Percentiles rank a stretch among this genome's conserved stretches.
phyloP scores from a whole-genome alignment of 345 rosid genomes.

The Pelargonium nanum region DNA sequence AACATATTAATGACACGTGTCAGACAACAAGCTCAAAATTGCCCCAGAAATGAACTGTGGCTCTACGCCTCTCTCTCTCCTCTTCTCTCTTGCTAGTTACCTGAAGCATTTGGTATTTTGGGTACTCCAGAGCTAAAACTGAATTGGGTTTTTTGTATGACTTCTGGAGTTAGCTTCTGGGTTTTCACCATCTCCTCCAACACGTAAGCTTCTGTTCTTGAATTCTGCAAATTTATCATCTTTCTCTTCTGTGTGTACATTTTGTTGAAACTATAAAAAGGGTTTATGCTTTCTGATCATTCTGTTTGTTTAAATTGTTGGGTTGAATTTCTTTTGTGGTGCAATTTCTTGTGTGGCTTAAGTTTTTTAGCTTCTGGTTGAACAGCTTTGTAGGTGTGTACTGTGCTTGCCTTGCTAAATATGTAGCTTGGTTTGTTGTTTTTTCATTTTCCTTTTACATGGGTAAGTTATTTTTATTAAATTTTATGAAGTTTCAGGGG shows the following conservation, averaged over 20 bases:
- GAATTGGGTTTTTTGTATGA: not conserved
- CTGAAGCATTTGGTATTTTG: no score
- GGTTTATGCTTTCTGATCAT: conserved; percentile 1
- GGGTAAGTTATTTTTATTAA: not conserved
- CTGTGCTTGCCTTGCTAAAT: not conserved
- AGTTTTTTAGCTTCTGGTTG: not conserved
- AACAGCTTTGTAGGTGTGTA: not conserved
- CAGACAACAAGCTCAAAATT: no score
- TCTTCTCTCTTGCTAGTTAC: no score
- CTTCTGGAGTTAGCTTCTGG: conserved; percentile 10
- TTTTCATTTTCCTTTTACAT: not conserved
- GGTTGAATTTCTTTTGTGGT: not conserved
- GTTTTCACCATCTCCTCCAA: conserved; percentile 8
- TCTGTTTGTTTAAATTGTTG: not conserved
- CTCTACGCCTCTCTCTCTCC: not conserved
- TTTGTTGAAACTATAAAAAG: not conserved
- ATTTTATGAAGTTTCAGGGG: not conserved
- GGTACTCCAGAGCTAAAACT: not conserved
- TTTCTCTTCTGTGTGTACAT: not conserved
- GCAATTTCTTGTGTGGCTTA: not conserved
- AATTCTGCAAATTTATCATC: not conserved
- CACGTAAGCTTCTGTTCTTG: conserved; percentile 17
- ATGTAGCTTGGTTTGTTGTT: not conserved
- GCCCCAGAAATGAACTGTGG: no score
- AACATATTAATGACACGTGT: no score